These are phyloP conservation scores for Drechslerella stenobrocha DNA, from an alignment of 2,329 filamentous ascomycete species.

Conservation along the genomic window DNA sequence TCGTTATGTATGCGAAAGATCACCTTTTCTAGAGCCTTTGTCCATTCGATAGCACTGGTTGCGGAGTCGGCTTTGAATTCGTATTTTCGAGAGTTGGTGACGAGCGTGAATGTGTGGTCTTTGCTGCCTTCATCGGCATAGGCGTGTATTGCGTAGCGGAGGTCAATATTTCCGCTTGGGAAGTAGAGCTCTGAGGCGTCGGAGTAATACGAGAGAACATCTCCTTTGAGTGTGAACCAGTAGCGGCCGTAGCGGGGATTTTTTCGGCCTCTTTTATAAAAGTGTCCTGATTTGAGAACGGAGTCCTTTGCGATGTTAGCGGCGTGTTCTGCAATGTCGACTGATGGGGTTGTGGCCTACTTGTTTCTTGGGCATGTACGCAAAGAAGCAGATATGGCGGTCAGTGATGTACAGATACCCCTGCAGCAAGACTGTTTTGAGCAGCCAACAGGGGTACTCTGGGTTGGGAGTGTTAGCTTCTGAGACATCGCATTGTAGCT, in stretches of 20 bases:
- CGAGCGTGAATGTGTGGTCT: constrained; percentile 77
- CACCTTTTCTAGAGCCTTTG: constrained; percentile 87
- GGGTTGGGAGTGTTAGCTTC: constrained; percentile 48
- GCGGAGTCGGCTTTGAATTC: constrained; percentile 86
- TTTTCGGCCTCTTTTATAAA: constrained; percentile 83
- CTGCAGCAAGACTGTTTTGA: constrained; percentile 88
- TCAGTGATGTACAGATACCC: constrained; percentile 95
- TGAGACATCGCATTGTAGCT: constrained; percentile 1
- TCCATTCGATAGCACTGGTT: constrained; percentile 92
- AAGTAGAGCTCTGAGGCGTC: constrained; percentile 87
- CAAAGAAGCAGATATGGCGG: constrained; percentile 94
- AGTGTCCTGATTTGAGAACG: constrained; percentile 80
- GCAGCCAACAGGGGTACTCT: constrained; percentile 91
- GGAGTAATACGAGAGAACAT: constrained; percentile 86
- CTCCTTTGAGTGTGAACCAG: constrained; percentile 90
- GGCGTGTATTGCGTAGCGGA: constrained; percentile 89
- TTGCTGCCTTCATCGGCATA: constrained; percentile 70
- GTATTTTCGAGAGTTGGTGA: constrained; percentile 79
- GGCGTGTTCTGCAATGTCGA: not conserved
- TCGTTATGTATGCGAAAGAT: constrained; percentile 96
- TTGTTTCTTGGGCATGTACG: constrained; percentile 91
- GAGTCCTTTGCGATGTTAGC: constrained; percentile 62
- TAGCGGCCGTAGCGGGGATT: constrained; percentile 86
- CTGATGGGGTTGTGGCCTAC: constrained; percentile 59
- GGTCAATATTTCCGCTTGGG: constrained; percentile 84